These are phyloP conservation scores for Candida orba DNA, from an alignment of 805 yeast genomes.

Conservation along the genomic window DNA sequence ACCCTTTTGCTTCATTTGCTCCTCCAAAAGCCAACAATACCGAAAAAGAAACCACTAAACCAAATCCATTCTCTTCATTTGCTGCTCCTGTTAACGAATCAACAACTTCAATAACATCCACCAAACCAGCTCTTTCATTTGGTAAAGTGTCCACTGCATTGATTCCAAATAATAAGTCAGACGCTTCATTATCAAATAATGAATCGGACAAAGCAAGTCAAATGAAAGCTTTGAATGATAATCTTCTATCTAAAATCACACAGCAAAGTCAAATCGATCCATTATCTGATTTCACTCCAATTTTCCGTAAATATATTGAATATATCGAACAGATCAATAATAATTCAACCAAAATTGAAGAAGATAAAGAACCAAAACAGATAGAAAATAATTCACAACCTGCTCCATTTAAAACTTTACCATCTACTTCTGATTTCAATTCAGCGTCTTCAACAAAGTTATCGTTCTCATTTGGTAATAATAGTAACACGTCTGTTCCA, in stretches of 20 bases:
- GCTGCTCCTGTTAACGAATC: neutral
- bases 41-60: neutral
- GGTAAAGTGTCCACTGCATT: constrained; percentile 4
- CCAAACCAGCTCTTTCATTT: constrained; percentile 7
- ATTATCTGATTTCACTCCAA: constrained; percentile 46
- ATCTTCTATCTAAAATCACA: constrained; percentile 44
- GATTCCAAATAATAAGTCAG: neutral
- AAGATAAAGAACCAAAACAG: constrained; percentile 1
- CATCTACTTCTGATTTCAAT: constrained; percentile 13
- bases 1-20: constrained; percentile 5
- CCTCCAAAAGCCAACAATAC: neutral
- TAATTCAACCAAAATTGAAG: neutral
- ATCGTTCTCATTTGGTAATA: constrained; percentile 7
- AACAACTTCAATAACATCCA: neutral
- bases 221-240: constrained; percentile 58
- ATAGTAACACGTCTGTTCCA: neutral
- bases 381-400: constrained; percentile 7
- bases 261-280: constrained; percentile 36
- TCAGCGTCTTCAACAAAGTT: constrained; percentile 11
- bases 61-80: constrained; percentile 11
- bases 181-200: constrained; percentile 9
- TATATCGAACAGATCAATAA: constrained; percentile 38
- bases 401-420: constrained; percentile 12
- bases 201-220: constrained; percentile 36
- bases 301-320: constrained; percentile 50